phyloP scores from a whole-genome alignment of 345 rosid genomes.

The Pelargonium nanum region DNA sequence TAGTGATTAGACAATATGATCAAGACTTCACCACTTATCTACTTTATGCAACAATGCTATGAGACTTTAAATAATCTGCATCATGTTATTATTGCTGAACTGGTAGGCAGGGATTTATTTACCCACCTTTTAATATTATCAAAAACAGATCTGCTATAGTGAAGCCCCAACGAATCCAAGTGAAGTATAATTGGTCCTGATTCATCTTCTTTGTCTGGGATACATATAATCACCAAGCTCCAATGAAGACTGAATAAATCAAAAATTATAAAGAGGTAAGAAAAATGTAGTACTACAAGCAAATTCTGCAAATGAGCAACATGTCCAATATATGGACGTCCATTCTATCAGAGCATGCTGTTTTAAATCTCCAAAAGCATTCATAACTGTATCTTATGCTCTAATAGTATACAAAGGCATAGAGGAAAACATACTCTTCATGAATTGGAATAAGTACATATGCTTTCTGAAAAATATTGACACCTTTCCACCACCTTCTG shows the following conservation, averaged over 20 bases:
- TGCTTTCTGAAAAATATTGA: constrained; percentile 73
- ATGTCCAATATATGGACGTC: no score
- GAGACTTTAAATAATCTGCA: neutral
- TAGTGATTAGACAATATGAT: no score
- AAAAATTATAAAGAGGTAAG: constrained; percentile 13
- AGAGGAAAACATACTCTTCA: constrained; percentile 55
- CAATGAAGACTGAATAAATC: constrained; percentile 61
- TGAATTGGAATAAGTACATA: constrained; percentile 84
- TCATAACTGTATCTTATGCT: no score
- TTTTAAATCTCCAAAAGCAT: no score
- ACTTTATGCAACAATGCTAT: no score
- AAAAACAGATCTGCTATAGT: constrained; percentile 49
- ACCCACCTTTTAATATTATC: constrained; percentile 65
- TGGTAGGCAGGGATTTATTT: neutral
- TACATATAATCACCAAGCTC: constrained; percentile 89
- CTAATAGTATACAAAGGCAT: neutral
- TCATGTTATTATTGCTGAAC: constrained; percentile 1
- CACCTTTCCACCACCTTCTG: constrained; percentile 98
- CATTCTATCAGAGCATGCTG: neutral
- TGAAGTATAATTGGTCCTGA: constrained; percentile 77
- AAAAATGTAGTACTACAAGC: neutral
- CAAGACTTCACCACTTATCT: no score
- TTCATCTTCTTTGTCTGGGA: constrained; percentile 72
- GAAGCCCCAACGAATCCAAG: constrained; percentile 78
- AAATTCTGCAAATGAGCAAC: neutral